Conservation (phyloP, 495 filamentous ascomycete species). For the Daldinia vernicosa region DNA sequence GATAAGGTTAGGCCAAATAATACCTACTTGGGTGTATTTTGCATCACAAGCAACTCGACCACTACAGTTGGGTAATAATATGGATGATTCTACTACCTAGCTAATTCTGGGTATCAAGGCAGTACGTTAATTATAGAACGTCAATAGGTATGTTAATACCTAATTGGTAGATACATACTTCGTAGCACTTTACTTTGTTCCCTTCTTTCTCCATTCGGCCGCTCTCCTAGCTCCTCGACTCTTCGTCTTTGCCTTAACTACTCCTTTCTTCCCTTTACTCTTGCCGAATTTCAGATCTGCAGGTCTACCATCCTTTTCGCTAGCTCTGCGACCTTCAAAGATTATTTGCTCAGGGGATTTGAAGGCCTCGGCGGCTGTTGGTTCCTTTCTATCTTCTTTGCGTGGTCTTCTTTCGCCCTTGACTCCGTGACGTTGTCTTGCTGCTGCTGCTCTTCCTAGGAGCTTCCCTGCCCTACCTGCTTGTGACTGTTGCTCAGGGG, state of each 20-base stretch:
- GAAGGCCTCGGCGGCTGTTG: slow-evolving; percentile 48
- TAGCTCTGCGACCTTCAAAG: slow-evolving; percentile 91
- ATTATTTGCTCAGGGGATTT: slow-evolving; percentile 74
- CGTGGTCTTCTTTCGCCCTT: slow-evolving; percentile 53
- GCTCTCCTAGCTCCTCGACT: slow-evolving; percentile 65
- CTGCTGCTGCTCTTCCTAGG: slow-evolving; percentile 81
- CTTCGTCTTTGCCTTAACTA: slow-evolving; percentile 57
- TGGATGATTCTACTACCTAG: neutral
- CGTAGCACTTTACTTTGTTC: slow-evolving; percentile 21
- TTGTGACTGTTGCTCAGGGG: slow-evolving; percentile 72
- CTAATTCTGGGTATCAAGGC: slow-evolving; percentile 11
- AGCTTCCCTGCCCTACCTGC: slow-evolving; percentile 83
- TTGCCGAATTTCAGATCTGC: slow-evolving; percentile 70
- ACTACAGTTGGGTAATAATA: neutral
- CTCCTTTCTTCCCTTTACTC: slow-evolving; percentile 66
- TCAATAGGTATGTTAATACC: neutral
- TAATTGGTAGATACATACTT: neutral
- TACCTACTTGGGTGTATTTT: neutral
- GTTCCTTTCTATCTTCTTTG: slow-evolving; percentile 41
- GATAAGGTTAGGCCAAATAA: neutral
- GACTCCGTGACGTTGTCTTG: slow-evolving; percentile 57
- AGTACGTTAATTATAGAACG: neutral
- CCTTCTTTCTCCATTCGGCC: slow-evolving; percentile 69
- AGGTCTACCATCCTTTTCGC: slow-evolving; percentile 65
- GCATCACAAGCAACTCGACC: neutral